phyloP scores from a whole-genome alignment of 2,329 filamentous ascomycete species.

The Salinomyces thailandicus region DNA sequence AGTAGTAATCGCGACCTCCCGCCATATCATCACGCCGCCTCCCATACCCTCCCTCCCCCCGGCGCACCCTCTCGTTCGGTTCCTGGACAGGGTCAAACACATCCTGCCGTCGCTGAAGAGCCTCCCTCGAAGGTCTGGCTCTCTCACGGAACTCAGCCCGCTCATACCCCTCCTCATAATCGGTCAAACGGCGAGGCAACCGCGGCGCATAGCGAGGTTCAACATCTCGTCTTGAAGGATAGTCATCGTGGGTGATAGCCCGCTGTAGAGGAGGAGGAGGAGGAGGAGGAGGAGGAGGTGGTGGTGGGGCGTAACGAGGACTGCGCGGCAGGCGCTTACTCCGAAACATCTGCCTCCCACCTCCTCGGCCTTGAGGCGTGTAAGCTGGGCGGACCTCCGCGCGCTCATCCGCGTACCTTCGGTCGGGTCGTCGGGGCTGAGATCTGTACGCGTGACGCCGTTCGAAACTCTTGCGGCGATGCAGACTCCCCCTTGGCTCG shows the following conservation, averaged over 20 bases:
- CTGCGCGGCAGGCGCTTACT: neutral
- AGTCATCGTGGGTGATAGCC: slow-evolving; percentile 4
- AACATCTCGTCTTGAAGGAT: slow-evolving; percentile 1
- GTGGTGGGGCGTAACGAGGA: neutral
- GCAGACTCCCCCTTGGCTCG: slow-evolving; percentile 1
- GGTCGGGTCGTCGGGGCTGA: neutral
- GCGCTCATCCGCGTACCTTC: neutral
- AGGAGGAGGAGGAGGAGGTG: neutral
- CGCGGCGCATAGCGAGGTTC: slow-evolving; percentile 1
- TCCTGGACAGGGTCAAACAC: neutral
- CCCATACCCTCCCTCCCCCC: neutral
- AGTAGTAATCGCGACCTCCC: neutral
- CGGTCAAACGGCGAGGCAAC: slow-evolving; percentile 2
- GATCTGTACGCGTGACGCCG: neutral
- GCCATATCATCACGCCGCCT: neutral
- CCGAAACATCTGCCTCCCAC: neutral
- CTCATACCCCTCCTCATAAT: slow-evolving; percentile 2
- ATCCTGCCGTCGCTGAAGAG: neutral
- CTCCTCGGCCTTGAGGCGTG: neutral
- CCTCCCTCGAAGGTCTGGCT: neutral
- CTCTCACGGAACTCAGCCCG: slow-evolving; percentile 1
- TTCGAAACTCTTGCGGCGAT: slow-evolving; percentile 3
- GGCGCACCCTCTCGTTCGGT: neutral
- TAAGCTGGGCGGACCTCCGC: neutral
- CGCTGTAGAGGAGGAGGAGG: slow-evolving; percentile 1